These are phyloP conservation scores for Naganishia vaughanmartiniae DNA, from an alignment of 768 basidiomycete genomes.

Conservation along the genomic window DNA sequence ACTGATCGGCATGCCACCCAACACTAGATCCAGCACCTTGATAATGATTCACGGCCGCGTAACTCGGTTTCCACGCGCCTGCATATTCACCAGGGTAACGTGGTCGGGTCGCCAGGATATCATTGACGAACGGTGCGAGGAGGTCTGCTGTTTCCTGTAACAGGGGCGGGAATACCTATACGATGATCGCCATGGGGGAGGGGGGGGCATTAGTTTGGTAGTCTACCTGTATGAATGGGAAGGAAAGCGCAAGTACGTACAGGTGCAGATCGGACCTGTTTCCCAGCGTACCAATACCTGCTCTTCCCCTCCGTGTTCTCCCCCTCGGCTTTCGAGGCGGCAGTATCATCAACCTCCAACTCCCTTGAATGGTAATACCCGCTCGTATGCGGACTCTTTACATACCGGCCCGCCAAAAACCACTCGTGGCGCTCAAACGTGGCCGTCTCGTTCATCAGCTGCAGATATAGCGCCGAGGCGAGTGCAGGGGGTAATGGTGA, in stretches of 20 bases:
- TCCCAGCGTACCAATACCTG: slow-evolving; percentile 33
- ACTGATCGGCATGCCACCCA: slow-evolving; percentile 52
- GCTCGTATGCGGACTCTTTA: slow-evolving; percentile 46
- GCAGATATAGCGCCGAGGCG: slow-evolving; percentile 49
- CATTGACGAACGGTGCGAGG: slow-evolving; percentile 48
- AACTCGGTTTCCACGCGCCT: slow-evolving; percentile 48
- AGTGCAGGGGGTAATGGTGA: slow-evolving; percentile 44
- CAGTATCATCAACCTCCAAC: background rate
- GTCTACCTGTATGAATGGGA: background rate
- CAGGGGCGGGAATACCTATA: slow-evolving; percentile 42
- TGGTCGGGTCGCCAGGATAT: slow-evolving; percentile 23
- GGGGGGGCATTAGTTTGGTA: too few species aligned
- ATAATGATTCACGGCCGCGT: slow-evolving; percentile 51
- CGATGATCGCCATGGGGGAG: too few species aligned
- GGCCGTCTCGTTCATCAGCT: slow-evolving; percentile 42
- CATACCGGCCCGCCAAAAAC: slow-evolving; percentile 44
- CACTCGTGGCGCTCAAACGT: slow-evolving; percentile 44
- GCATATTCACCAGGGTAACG: slow-evolving; percentile 46
- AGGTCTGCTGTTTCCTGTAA: slow-evolving; percentile 44
- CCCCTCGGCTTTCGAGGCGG: slow-evolving; percentile 8
- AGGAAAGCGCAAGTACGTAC: background rate
- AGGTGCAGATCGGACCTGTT: slow-evolving; percentile 20
- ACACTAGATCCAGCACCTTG: slow-evolving; percentile 48
- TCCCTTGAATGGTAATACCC: slow-evolving; percentile 26
- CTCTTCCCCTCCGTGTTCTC: background rate